Percentiles rank a stretch among this genome's conserved stretches.
phyloP scores from a whole-genome alignment of 371 early-diverging fungal species.

The Mucor velutinosus region DNA sequence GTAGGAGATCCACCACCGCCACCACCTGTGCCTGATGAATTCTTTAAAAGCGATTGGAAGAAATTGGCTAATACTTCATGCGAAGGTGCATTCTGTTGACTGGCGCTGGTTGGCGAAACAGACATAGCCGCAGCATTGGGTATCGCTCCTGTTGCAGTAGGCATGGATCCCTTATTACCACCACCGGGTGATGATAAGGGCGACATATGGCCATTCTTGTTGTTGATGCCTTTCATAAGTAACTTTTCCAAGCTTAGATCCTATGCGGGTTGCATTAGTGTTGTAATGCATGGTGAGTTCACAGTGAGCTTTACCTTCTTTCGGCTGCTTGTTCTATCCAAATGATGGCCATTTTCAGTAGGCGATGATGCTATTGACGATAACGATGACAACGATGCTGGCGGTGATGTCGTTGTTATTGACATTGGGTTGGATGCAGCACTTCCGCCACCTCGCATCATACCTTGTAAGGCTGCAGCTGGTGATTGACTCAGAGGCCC shows the following conservation, averaged over 20 bases:
- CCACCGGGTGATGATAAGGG: slow-evolving; percentile 6
- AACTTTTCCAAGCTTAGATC: slow-evolving; percentile 13
- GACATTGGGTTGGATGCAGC: not conserved
- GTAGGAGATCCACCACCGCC: slow-evolving; percentile 30
- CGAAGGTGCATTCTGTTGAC: slow-evolving; percentile 35
- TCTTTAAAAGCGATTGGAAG: slow-evolving; percentile 85
- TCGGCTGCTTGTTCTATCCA: slow-evolving; percentile 1
- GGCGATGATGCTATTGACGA: not conserved
- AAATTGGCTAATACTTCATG: slow-evolving; percentile 86
- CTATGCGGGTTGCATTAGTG: not conserved
- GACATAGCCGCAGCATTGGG: slow-evolving; percentile 1
- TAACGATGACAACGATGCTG: not conserved
- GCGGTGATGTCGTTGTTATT: slow-evolving; percentile 1
- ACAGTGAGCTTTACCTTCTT: slow-evolving; percentile 20
- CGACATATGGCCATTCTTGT: slow-evolving; percentile 8
- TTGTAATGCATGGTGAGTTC: too few relatives aligned
- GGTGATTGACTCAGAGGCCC: slow-evolving; percentile 39
- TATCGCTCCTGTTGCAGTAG: slow-evolving; percentile 17
- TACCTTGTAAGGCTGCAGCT: slow-evolving; percentile 11
- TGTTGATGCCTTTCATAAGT: slow-evolving; percentile 9
- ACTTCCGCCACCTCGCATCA: slow-evolving; percentile 23
- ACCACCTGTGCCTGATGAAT: slow-evolving; percentile 13
- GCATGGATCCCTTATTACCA: not conserved
- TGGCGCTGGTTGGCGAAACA: slow-evolving; percentile 12
- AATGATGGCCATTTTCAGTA: not conserved